Percentiles rank a stretch among this genome's conserved stretches.
phyloP scores from a whole-genome alignment of 225 moss, liverwort and hornwort genomes.

The Marchantia paleacea region DNA sequence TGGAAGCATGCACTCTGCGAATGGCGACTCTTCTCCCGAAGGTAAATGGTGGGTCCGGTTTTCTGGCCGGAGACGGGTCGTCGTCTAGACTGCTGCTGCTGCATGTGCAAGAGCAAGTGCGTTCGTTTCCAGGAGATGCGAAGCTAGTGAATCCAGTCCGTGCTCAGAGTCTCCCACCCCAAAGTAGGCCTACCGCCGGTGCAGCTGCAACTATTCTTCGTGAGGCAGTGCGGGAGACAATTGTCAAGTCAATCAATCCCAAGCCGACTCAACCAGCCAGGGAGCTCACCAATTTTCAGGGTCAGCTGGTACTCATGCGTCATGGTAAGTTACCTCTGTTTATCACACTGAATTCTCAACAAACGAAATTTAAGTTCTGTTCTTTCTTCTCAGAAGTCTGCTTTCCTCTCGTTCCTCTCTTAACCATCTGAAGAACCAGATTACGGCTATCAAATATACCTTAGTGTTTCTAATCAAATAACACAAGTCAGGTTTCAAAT shows the following conservation, averaged over 20 bases:
- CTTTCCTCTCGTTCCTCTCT: no score
- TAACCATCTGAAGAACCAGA: no score
- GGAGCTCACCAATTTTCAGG: constrained; percentile 33
- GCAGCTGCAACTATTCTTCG: constrained; percentile 25
- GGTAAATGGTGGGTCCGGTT: background rate
- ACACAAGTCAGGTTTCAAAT: no score
- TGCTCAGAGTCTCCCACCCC: constrained; percentile 21
- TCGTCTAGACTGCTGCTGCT: background rate
- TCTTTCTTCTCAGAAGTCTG: no score
- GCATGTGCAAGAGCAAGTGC: no score
- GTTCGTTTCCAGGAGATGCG: background rate
- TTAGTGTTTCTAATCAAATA: no score
- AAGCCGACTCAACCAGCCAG: constrained; percentile 2
- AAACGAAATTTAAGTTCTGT: no score
- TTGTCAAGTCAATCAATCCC: constrained; percentile 14
- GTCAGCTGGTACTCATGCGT: constrained; percentile 66
- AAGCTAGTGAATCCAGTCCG: background rate
- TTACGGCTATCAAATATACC: no score
- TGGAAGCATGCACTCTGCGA: constrained; percentile 17
- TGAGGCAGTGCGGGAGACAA: constrained; percentile 12
- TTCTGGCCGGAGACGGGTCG: background rate
- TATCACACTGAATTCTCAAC: background rate
- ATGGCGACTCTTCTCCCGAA: constrained; percentile 20
- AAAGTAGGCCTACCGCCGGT: constrained; percentile 10
- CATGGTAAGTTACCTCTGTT: constrained; percentile 40